These are phyloP conservation scores for Elaeagnus macrophylla DNA, from an alignment of 306 rosid genomes.

Conservation along the genomic window DNA sequence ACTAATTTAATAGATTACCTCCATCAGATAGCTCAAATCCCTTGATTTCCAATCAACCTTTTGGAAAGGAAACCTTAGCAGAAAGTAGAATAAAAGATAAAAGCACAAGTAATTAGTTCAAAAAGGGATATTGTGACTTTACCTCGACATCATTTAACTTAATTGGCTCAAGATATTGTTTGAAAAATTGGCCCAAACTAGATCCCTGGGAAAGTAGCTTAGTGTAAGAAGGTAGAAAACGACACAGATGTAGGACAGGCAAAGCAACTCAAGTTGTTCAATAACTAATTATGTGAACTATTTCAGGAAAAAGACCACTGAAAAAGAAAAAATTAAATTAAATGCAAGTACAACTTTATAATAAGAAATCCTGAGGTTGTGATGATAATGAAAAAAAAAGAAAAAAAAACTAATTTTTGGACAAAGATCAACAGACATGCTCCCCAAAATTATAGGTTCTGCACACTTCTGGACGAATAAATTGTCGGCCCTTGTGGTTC, in stretches of 20 bases:
- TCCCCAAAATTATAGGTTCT: conserved; percentile 94
- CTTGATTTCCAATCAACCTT: conserved; percentile 80
- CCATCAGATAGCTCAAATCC: conserved; percentile 83
- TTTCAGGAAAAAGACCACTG: neutral
- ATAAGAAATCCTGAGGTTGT: neutral
- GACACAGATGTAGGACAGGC: neutral
- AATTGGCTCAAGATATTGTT: conserved; percentile 86
- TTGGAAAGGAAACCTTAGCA: conserved; percentile 23
- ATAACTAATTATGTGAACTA: conserved; percentile 3
- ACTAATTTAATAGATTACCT: conserved; percentile 42
- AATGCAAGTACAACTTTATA: neutral
- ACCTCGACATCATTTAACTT: conserved; percentile 78
- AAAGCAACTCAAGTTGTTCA: neutral
- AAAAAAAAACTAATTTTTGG: neutral
- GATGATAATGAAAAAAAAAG: conserved; percentile 9
- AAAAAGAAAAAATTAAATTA: too few relatives aligned
- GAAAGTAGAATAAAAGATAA: conserved; percentile 10
- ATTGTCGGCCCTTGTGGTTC: conserved; percentile 81
- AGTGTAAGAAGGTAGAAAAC: conserved; percentile 13
- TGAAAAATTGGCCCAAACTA: conserved; percentile 83
- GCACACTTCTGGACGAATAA: conserved; percentile 95
- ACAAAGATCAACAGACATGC: conserved; percentile 47
- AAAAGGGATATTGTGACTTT: conserved; percentile 8
- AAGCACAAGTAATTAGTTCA: neutral
- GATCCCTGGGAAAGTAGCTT: conserved; percentile 56